Evolutionary conservation across 164 flowering plant genomes (phyloP).

Genomic region (Stephania japonica): DNA sequence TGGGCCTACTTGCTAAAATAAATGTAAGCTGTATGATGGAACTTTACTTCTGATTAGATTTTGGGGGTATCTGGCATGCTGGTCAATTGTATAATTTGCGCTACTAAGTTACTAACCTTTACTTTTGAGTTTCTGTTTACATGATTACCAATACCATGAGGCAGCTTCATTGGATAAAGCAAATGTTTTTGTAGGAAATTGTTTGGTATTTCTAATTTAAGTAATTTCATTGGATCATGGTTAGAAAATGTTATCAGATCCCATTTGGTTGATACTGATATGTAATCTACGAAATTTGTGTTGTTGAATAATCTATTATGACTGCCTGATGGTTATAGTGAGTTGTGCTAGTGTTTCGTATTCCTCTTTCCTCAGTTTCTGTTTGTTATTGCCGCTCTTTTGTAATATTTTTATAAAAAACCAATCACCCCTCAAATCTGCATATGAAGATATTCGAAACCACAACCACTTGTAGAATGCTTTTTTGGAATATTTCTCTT

Average conservation of each 20-base stretch:
- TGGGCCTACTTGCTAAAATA: not conserved
- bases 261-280: no score
- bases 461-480: not conserved
- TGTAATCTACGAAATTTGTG: no score
- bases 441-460: no score
- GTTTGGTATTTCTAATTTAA: not conserved
- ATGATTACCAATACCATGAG: not conserved
- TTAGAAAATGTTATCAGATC: no score
- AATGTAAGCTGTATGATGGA: not conserved
- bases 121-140: not conserved
- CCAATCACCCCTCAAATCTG: no score
- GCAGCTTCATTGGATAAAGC: not conserved
- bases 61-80: not conserved
- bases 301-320: no score
- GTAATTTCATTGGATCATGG: not conserved
- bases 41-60: not conserved
- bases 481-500: not conserved
- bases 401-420: no score
- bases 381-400: no score
- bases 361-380: no score
- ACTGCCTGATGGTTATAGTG: no score
- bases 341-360: no score
- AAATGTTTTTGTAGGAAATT: not conserved
- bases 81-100: not conserved
- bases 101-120: not conserved